phyloP scores from a whole-genome alignment of 2,329 filamentous ascomycete genomes.

The Aspergillus oerlinghausenensis region DNA sequence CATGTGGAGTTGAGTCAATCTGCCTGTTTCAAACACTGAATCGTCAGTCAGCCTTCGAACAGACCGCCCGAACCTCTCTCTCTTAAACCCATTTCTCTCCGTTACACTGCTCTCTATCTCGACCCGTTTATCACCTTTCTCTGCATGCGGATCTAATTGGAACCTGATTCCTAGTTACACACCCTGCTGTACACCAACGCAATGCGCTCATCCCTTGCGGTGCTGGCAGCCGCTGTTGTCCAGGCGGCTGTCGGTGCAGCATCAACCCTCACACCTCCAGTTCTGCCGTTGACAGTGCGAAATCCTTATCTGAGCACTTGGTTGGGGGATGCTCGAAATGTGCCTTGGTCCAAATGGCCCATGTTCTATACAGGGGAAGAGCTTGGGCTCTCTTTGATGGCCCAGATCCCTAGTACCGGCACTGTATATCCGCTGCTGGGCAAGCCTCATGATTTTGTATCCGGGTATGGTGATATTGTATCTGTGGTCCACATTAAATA shows the following conservation, averaged over 20 bases:
- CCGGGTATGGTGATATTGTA: slow-evolving; percentile 29
- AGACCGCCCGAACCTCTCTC: not conserved
- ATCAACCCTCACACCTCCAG: slow-evolving; percentile 56
- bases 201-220: slow-evolving; percentile 31
- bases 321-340: slow-evolving; percentile 65
- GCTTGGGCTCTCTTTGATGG: slow-evolving; percentile 61
- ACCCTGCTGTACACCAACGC: slow-evolving; percentile 1
- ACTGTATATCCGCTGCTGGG: slow-evolving; percentile 62
- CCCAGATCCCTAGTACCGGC: slow-evolving; percentile 55
- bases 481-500: not conserved
- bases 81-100: not conserved
- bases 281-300: slow-evolving; percentile 68
- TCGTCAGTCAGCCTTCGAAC: not conserved
- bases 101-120: not conserved
- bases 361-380: slow-evolving; percentile 76
- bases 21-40: not conserved
- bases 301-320: slow-evolving; percentile 76
- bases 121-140: not conserved
- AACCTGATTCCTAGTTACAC: slow-evolving; percentile 5
- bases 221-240: slow-evolving; percentile 31
- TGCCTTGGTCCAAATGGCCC: slow-evolving; percentile 79
- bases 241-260: slow-evolving; percentile 43
- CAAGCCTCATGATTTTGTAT: slow-evolving; percentile 60
- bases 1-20: not conserved
- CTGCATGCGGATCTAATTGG: not conserved